Evolutionary conservation across 179 eudicot genomes (phyloP).

Genomic region (Gypsophila paniculata): DNA sequence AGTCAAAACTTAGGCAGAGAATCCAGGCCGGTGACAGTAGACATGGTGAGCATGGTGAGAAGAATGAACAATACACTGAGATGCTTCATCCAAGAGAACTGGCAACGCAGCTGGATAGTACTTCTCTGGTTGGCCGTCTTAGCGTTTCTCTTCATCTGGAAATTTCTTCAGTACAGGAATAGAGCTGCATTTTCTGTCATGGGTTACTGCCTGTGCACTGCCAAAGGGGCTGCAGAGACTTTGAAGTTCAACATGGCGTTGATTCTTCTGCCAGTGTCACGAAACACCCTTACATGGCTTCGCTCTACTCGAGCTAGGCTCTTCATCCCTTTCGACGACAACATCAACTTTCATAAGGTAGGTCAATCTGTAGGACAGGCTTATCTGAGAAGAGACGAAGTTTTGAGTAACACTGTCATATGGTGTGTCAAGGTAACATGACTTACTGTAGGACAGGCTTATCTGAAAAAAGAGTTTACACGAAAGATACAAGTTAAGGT

Average conservation of each 20-base stretch:
- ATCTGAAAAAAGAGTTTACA: background rate
- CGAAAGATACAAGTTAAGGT: too few species aligned
- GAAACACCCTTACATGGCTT: conserved; percentile 61
- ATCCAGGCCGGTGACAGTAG: conserved; percentile 21
- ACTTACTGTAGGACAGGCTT: background rate
- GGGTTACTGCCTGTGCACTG: conserved; percentile 72
- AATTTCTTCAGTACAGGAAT: conserved; percentile 52
- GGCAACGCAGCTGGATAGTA: conserved; percentile 60
- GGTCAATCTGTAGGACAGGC: background rate
- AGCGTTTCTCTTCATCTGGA: conserved; percentile 62
- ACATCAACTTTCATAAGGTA: conserved; percentile 76
- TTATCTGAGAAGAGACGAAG: background rate
- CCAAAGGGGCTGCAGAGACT: conserved; percentile 88
- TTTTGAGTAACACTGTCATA: too few species aligned
- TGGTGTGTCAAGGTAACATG: too few species aligned
- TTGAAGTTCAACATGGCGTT: conserved; percentile 78
- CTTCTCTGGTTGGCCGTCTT: conserved; percentile 48
- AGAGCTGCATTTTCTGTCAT: conserved; percentile 57
- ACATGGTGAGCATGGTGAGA: conserved; percentile 29
- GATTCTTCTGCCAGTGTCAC: conserved; percentile 62
- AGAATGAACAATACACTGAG: conserved; percentile 46
- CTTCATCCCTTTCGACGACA: conserved; percentile 65
- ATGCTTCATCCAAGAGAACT: conserved; percentile 53
- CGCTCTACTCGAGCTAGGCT: conserved; percentile 57
- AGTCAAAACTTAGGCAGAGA: conserved; percentile 47